Evolutionary conservation across 192 early-diverging fungal species (phyloP).

Genomic region (Glomus cerebriforme): DNA sequence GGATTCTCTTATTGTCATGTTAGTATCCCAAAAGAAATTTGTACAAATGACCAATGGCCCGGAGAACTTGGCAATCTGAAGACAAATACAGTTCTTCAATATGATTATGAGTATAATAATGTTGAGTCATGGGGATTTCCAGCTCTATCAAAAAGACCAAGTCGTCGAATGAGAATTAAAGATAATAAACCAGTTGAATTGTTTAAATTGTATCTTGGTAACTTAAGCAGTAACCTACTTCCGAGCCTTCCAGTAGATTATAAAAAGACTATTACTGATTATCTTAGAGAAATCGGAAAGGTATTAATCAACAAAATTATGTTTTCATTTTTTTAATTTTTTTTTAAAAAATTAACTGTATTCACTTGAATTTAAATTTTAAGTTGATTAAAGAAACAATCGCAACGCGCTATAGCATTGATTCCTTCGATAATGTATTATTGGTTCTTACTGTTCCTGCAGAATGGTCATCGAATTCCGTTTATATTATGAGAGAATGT

Average conservation of each 20-base stretch:
- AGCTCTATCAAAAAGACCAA: background rate
- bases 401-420: background rate
- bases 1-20: too few relatives aligned
- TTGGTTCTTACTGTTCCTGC: background rate
- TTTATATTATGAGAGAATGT: background rate
- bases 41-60: too few relatives aligned
- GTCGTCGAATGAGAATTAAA: background rate
- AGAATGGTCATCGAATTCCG: too few relatives aligned
- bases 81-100: too few relatives aligned
- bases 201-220: background rate
- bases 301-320: background rate
- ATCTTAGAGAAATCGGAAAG: background rate
- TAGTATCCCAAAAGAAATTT: too few relatives aligned
- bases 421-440: background rate
- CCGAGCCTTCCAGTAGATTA: background rate
- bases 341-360: too few relatives aligned
- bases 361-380: background rate
- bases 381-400: background rate
- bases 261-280: background rate
- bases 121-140: too few relatives aligned
- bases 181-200: background rate
- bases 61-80: too few relatives aligned
- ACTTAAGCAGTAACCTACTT: background rate
- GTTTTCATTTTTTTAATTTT: too few relatives aligned
- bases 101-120: too few relatives aligned